phyloP scores from a whole-genome alignment of 2,329 filamentous ascomycete species.

The Ascochyta rabiei region DNA sequence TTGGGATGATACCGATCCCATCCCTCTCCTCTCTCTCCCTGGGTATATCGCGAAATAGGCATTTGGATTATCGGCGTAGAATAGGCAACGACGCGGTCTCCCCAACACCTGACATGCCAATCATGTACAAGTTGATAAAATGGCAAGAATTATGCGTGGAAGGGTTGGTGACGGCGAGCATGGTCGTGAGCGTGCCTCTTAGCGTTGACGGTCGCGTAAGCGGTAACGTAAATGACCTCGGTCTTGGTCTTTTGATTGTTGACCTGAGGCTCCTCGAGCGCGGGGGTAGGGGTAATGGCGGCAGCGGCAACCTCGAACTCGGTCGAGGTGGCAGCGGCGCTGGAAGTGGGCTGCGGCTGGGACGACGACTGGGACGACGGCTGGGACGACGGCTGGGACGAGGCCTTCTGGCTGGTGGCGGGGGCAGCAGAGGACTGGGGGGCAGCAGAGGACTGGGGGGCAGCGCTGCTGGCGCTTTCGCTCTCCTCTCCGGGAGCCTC shows the following conservation, averaged over 20 bases:
- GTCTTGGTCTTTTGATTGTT: slow-evolving; percentile 32
- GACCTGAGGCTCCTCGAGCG: slow-evolving; percentile 12
- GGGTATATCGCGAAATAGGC: slow-evolving; percentile 40
- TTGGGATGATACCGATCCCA: slow-evolving; percentile 30
- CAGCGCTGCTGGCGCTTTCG: slow-evolving; percentile 2
- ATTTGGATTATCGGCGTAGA: slow-evolving; percentile 33
- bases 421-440: slow-evolving; percentile 15
- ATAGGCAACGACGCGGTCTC: slow-evolving; percentile 28
- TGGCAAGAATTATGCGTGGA: slow-evolving; percentile 38
- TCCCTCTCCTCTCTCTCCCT: slow-evolving; percentile 28
- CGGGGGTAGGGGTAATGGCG: slow-evolving; percentile 29
- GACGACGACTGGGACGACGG: too few species aligned
- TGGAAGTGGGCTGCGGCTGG: slow-evolving; percentile 13
- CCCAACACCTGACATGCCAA: slow-evolving; percentile 28
- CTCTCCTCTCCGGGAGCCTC: slow-evolving; percentile 32
- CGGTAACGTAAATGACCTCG: slow-evolving; percentile 42
- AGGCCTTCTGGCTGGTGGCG: slow-evolving; percentile 18
- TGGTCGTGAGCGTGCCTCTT: slow-evolving; percentile 44
- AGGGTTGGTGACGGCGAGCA: slow-evolving; percentile 38
- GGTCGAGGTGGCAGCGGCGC: slow-evolving; percentile 15
- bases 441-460: slow-evolving; percentile 7
- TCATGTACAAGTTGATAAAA: slow-evolving; percentile 21
- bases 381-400: slow-evolving; percentile 1
- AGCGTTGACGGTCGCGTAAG: slow-evolving; percentile 38
- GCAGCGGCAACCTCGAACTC: slow-evolving; percentile 28